Base-by-base conservation (phyloP, 2,329 filamentous ascomycete genomes). In the Aspergillus neotritici region DNA sequence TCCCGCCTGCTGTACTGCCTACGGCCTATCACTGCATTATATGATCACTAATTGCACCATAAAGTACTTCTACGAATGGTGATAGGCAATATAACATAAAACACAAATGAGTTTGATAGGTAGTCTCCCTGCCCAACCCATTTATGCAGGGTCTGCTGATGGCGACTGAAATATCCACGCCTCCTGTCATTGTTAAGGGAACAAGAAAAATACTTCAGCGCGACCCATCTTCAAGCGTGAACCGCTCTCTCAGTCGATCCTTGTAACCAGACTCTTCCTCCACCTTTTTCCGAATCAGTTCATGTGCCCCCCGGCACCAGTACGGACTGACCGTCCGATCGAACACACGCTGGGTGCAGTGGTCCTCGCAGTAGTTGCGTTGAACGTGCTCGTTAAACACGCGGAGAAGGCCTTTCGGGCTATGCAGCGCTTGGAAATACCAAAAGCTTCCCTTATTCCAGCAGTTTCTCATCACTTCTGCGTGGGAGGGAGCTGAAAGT, bases 361-460 rank as follows among this genome's bases (percentile, higher is more conserved):
- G 41, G 21, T 40, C 37, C 12, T 46, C 44, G 13, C 40, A 43
- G 13, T 40, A 49, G 4, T 32, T 35, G 5, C 53, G 53, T 13
- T 56, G 48, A 14, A 61, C 53, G 40, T 54, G 52, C 5, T 63
- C 43, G 34, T 40, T 37, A 32, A 62, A 62, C 2, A 62, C 14
- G 12, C 50, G 46, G 34, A 48, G 51, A n/a, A 62, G 46, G 0
- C 50, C 58, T 30, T 51, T 58, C 2, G 56, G 55, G 14, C 51
- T 60, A 5, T 52, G 31, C 37, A 61, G 34, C 13, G 57, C 56
- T 7, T 55, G 49, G 32, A 56, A 53, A 32, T 57, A 62, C 57
- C 55, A 62, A 38, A 62, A 58, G 6, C 37, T 57, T 25, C 54
- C 55, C 7, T 29, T 38, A 34, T 56, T 15, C 58, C 50, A 63